phyloP scores from a whole-genome alignment of 2,329 filamentous ascomycete species.

The Cladophialophora immunda region DNA sequence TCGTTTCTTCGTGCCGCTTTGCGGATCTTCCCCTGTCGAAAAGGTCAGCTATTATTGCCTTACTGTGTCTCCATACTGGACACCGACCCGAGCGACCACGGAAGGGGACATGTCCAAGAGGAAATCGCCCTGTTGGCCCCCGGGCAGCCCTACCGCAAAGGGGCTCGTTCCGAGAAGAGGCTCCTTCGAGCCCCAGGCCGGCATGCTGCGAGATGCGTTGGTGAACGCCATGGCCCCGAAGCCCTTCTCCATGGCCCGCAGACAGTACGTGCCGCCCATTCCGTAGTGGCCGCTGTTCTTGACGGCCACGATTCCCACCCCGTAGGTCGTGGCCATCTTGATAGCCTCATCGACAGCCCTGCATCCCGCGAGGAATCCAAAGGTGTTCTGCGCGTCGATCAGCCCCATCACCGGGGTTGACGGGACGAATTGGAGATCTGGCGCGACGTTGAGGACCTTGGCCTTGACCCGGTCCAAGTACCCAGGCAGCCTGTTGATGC shows the following conservation, averaged over 20 bases:
- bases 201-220: conserved; percentile 75
- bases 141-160: conserved; percentile 77
- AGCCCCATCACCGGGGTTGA: conserved; percentile 76
- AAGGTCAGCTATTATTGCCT: no score
- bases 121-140: conserved; percentile 66
- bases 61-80: no score
- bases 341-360: conserved; percentile 73
- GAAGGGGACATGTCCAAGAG: conserved; percentile 57
- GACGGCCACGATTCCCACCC: conserved; percentile 78
- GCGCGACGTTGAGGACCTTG: conserved; percentile 70
- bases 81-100: conserved; percentile 48
- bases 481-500: conserved; percentile 77
- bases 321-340: conserved; percentile 68
- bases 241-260: conserved; percentile 75
- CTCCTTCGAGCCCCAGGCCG: conserved; percentile 72
- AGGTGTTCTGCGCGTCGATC: conserved; percentile 73
- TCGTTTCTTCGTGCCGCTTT: conserved; percentile 52
- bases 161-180: conserved; percentile 78
- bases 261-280: conserved; percentile 81
- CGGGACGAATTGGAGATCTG: conserved; percentile 66
- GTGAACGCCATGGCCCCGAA: conserved; percentile 78
- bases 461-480: conserved; percentile 77
- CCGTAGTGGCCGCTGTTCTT: conserved; percentile 83
- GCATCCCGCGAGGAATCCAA: conserved; percentile 76
- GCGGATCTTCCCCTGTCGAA: conserved; percentile 50